A percentile compares a stretch with the other conserved stretches of the same genome.
phyloP scores from a whole-genome alignment of 2,329 filamentous ascomycete genomes.

The Pseudocercospora pini-densiflorae region DNA sequence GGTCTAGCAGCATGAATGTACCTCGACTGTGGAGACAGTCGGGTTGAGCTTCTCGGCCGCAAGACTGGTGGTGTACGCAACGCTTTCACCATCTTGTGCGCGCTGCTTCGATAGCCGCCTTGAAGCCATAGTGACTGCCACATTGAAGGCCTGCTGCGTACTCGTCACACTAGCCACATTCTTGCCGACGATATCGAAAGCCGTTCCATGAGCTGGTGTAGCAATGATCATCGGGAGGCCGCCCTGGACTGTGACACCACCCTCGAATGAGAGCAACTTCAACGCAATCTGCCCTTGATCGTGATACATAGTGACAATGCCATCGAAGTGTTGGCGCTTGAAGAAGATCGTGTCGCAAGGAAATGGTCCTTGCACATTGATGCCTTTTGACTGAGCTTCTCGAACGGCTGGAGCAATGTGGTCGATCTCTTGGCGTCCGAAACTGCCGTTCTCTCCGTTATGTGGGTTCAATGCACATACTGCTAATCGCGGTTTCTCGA shows the following conservation, averaged over 20 bases:
- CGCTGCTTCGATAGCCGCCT: slow-evolving; percentile 7
- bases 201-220: slow-evolving; percentile 24
- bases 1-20: neutral
- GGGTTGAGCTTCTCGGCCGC: neutral
- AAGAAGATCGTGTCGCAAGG: slow-evolving; percentile 26
- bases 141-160: slow-evolving; percentile 24
- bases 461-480: slow-evolving; percentile 27
- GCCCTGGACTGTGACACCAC: slow-evolving; percentile 24
- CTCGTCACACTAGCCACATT: slow-evolving; percentile 20
- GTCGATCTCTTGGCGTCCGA: slow-evolving; percentile 25
- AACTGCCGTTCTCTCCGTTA: slow-evolving; percentile 24
- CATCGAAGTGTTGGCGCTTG: slow-evolving; percentile 20
- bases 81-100: neutral
- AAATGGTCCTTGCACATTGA: slow-evolving; percentile 22
- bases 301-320: slow-evolving; percentile 26
- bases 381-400: slow-evolving; percentile 15
- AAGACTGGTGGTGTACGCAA: neutral
- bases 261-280: slow-evolving; percentile 23
- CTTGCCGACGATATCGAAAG: slow-evolving; percentile 24
- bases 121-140: slow-evolving; percentile 22
- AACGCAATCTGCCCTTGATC: slow-evolving; percentile 26
- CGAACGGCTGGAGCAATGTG: slow-evolving; percentile 19
- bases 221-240: slow-evolving; percentile 22
- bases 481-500: slow-evolving; percentile 18
- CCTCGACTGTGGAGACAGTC: neutral